Evolutionary conservation across 305 asterid species (phyloP), one percentile per base, ranked within the genome.

Genomic region (Solanum hybrid): DNA sequence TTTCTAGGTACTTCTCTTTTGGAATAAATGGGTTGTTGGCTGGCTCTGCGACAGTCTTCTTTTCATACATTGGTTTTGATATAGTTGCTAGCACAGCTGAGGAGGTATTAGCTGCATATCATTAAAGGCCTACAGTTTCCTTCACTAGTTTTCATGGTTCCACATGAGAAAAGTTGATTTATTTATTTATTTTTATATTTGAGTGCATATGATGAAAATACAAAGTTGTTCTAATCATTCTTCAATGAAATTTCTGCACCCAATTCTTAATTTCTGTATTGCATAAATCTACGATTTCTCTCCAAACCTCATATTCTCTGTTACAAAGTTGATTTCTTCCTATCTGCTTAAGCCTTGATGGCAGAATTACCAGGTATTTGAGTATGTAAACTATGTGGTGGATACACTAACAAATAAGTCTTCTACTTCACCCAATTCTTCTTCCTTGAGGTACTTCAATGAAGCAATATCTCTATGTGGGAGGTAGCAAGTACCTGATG

Each of bases 21-120:
- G 93, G 93, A 64, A 81, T 88, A 40, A 87, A 90, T 88, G 93
- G 93, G 64, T 76, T 91, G 79, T 84, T 91, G 86, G 93, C 93
- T 34, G 91, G 93, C 60, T 91, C 93, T 90, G 93, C 91, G 7
- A 86, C 91, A 32, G 90, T 91, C 73, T 90, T 91, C 91, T 91
- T 91, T 90, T 91, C 93, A 34, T 91, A 91, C 78, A 91, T 91
- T 35, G 93, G 93, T 69, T 91, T 91, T 71, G 93, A 91, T 91
- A 84, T 86, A 75, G 75, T 91, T 75, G 89, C 91, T 36, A 91
- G 93, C 91, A 91, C 93, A 20, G 90, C 91, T 46, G 93, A 91
- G 86, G 93, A 91, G 93, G 93, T 91, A 91, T 46, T 34, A 2
- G 20, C 81, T 51, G 36, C 60, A 75, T n/a, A 10, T 79, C 31